phyloP scores from a whole-genome alignment of 208 protist genomes.

The Trypanosoma caninum region DNA sequence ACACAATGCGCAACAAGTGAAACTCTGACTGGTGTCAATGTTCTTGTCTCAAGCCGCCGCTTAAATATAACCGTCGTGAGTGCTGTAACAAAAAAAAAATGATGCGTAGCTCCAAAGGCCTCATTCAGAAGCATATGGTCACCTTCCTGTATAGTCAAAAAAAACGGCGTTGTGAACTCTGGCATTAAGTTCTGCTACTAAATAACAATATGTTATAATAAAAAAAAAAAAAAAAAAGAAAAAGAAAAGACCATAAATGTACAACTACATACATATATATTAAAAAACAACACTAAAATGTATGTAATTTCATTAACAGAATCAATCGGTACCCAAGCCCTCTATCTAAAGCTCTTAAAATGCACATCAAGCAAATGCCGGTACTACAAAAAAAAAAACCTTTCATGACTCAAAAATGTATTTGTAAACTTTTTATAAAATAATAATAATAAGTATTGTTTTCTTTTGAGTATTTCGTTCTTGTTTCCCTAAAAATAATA shows the following conservation, averaged over 20 bases:
- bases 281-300: not conserved
- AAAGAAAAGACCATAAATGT: not conserved
- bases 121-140: not conserved
- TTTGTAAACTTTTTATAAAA: no score
- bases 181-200: not conserved
- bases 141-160: not conserved
- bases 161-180: constrained; percentile 4
- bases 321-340: no score
- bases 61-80: constrained; percentile 1
- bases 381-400: no score
- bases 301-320: not conserved
- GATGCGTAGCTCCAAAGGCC: not conserved
- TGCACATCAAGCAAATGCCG: no score
- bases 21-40: not conserved
- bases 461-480: no score
- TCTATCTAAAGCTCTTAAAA: no score
- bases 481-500: no score
- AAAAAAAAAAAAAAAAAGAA: not conserved
- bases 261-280: not conserved
- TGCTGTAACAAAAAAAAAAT: not conserved
- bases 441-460: no score
- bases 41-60: not conserved
- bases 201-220: not conserved
- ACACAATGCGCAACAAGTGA: not conserved
- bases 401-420: no score